Evolutionary conservation across 2,329 filamentous ascomycete genomes (phyloP).

Genomic region (Lachnellula hyalina): DNA sequence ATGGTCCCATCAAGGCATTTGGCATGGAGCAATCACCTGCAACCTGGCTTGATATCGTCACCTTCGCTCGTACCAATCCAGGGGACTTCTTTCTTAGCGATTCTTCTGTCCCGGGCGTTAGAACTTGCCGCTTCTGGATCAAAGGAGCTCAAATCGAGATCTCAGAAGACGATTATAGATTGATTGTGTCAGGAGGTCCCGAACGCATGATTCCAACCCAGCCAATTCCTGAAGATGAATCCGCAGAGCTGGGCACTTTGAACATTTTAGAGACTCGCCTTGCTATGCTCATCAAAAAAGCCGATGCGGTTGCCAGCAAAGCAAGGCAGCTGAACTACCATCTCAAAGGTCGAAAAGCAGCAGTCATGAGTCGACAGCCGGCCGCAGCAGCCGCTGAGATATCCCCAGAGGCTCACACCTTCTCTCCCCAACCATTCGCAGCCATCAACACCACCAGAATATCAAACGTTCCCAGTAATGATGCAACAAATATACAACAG

Average conservation of each 20-base stretch:
- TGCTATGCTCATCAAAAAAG: constrained; percentile 70
- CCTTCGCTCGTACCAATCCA: constrained; percentile 75
- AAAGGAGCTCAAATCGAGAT: constrained; percentile 81
- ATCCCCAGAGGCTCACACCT: constrained; percentile 7
- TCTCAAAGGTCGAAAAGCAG: constrained; percentile 66
- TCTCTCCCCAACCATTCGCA: constrained; percentile 23
- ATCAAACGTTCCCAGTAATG: constrained; percentile 20
- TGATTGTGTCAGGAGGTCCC: constrained; percentile 77
- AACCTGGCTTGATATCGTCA: constrained; percentile 80
- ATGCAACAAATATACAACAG: constrained; percentile 38
- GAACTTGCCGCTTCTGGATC: constrained; percentile 75
- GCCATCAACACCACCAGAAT: constrained; percentile 40
- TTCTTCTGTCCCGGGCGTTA: constrained; percentile 55
- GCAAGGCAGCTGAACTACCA: constrained; percentile 78
- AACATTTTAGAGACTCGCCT: constrained; percentile 79
- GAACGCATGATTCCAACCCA: constrained; percentile 78
- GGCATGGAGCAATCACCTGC: constrained; percentile 58
- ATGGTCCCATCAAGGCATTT: constrained; percentile 61
- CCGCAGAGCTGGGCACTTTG: constrained; percentile 75
- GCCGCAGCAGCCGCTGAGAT: constrained; percentile 8
- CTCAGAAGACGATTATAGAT: constrained; percentile 77
- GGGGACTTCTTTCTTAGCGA: constrained; percentile 70
- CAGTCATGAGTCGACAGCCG: constrained; percentile 60
- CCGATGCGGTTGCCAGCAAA: constrained; percentile 67
- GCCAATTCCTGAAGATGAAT: constrained; percentile 79